phyloP scores from a whole-genome alignment of 352 stramenopile genomes.

The Phytophthora aleatoria region DNA sequence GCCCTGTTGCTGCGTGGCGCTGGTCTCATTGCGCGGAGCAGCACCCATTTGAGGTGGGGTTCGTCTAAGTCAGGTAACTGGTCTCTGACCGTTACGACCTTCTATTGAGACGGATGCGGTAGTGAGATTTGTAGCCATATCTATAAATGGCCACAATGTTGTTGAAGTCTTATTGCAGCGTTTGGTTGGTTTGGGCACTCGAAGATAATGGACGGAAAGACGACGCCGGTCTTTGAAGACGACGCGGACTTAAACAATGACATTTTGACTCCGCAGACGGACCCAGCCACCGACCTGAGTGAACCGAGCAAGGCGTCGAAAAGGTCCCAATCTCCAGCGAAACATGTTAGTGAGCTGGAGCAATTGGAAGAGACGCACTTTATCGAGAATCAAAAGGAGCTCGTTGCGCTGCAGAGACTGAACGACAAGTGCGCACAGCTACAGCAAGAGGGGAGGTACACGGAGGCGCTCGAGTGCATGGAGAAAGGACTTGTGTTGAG shows the following conservation, averaged over 20 bases:
- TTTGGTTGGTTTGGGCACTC: background rate
- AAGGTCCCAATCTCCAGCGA: slow-evolving; percentile 7
- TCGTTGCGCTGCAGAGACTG: slow-evolving; percentile 88
- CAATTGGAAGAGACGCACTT: slow-evolving; percentile 53
- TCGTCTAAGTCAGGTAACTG: background rate
- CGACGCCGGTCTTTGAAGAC: slow-evolving; percentile 1
- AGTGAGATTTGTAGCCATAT: slow-evolving; percentile 11
- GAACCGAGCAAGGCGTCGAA: background rate
- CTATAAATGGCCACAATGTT: slow-evolving; percentile 9
- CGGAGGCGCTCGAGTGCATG: slow-evolving; percentile 94
- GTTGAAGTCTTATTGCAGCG: no score
- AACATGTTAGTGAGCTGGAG: slow-evolving; percentile 20
- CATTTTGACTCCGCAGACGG: slow-evolving; percentile 9
- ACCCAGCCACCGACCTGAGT: slow-evolving; percentile 10
- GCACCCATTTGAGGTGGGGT: slow-evolving; percentile 7
- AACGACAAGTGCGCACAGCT: slow-evolving; percentile 90
- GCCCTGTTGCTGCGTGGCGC: slow-evolving; percentile 13
- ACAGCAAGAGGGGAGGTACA: slow-evolving; percentile 93
- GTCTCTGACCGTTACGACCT: slow-evolving; percentile 13
- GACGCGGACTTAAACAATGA: slow-evolving; percentile 2
- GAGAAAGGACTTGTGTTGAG: slow-evolving; percentile 92
- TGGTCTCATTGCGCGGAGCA: slow-evolving; percentile 11
- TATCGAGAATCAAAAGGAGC: slow-evolving; percentile 81
- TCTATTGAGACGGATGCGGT: slow-evolving; percentile 1
- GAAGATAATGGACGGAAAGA: slow-evolving; percentile 14